phyloP scores from a whole-genome alignment of 2,329 filamentous ascomycete genomes.

The Lecanicillium sp. region DNA sequence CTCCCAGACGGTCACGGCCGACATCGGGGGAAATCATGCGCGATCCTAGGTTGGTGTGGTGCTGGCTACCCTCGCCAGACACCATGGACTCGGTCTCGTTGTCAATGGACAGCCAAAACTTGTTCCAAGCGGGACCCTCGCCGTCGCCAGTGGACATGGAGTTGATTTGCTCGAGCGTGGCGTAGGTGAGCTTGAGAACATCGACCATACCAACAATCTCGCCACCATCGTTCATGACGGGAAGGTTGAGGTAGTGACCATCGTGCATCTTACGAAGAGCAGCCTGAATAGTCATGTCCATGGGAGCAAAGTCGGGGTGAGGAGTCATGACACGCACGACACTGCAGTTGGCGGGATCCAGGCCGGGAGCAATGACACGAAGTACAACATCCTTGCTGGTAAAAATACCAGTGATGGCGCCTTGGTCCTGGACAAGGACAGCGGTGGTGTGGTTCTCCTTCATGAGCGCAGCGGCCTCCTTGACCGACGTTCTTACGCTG shows the following conservation, averaged over 20 bases:
- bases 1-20: slow-evolving; percentile 61
- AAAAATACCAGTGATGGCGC: slow-evolving; percentile 96
- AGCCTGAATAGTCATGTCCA: slow-evolving; percentile 98
- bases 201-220: slow-evolving; percentile 99
- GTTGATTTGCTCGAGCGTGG: slow-evolving; percentile 95
- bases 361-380: slow-evolving; percentile 91
- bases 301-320: slow-evolving; percentile 95
- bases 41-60: slow-evolving; percentile 59
- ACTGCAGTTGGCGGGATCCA: slow-evolving; percentile 92
- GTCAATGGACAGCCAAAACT: slow-evolving; percentile 96
- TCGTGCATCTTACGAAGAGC: slow-evolving; percentile 99
- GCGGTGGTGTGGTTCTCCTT: slow-evolving; percentile 98
- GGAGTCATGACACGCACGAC: slow-evolving; percentile 99
- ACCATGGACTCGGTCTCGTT: slow-evolving; percentile 94
- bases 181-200: slow-evolving; percentile 95
- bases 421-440: slow-evolving; percentile 91
- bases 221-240: slow-evolving; percentile 94
- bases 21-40: slow-evolving; percentile 78
- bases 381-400: slow-evolving; percentile 99
- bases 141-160: slow-evolving; percentile 83
- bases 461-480: slow-evolving; percentile 92
- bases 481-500: slow-evolving; percentile 91
- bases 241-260: slow-evolving; percentile 95
- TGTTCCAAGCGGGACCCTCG: slow-evolving; percentile 98
- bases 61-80: slow-evolving; percentile 80